Evolutionary conservation across 139 green algal genomes (phyloP).

Genomic region (Coccomyxa sp.): DNA sequence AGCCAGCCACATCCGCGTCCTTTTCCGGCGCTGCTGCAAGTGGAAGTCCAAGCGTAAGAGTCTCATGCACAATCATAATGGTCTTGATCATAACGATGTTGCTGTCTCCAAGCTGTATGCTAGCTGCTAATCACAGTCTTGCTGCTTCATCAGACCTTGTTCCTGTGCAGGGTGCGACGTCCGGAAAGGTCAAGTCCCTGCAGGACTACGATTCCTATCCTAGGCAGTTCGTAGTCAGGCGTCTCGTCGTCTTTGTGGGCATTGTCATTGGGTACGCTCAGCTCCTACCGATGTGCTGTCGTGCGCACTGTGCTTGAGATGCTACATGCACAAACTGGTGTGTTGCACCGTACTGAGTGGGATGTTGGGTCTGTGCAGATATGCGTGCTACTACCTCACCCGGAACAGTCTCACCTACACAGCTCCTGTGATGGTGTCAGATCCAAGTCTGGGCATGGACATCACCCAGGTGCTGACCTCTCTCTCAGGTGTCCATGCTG

Average conservation of each 20-base stretch:
- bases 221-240: conserved; percentile 12
- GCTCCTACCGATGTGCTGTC: background rate
- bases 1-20: background rate
- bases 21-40: background rate
- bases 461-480: conserved; percentile 67
- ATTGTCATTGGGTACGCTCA: conserved; percentile 28
- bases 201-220: conserved; percentile 17
- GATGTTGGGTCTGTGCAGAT: conserved; percentile 26
- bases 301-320: background rate
- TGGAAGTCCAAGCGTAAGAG: background rate
- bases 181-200: background rate
- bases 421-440: conserved; percentile 81
- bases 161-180: background rate
- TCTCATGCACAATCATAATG: background rate
- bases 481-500: too few relatives aligned
- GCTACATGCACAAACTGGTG: background rate
- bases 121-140: background rate
- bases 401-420: conserved; percentile 84
- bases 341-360: background rate
- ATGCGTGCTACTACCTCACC: conserved; percentile 84
- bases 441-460: conserved; percentile 67
- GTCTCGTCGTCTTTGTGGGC: conserved; percentile 26
- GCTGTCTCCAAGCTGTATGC: background rate
- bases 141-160: background rate
- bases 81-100: background rate